Evolutionary conservation across 192 early-diverging fungal genomes (phyloP).

Genomic region (Dissophora ornata): DNA sequence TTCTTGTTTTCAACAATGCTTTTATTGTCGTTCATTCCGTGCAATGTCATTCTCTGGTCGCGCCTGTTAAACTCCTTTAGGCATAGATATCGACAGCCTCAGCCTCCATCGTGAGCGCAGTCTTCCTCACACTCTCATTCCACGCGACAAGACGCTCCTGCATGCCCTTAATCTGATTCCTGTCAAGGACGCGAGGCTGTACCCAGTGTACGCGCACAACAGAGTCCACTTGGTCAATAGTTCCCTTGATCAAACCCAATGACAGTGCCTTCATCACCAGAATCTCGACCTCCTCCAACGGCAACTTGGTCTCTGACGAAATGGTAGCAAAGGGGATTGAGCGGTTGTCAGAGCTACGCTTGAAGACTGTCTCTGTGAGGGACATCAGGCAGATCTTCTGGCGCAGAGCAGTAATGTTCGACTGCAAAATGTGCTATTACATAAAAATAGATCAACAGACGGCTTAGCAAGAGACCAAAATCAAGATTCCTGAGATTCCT

Average conservation of each 20-base stretch:
- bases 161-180: constrained; percentile 88
- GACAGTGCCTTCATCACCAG: constrained; percentile 98
- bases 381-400: constrained; percentile 99
- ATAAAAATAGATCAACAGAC: background rate
- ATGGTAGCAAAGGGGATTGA: constrained; percentile 84
- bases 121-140: constrained; percentile 84
- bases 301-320: constrained; percentile 83
- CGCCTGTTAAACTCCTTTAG: background rate
- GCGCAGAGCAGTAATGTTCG: constrained; percentile 78
- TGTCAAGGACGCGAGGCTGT: constrained; percentile 95
- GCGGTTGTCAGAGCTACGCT: constrained; percentile 79
- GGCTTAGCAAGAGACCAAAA: too few species aligned
- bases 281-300: constrained; percentile 92
- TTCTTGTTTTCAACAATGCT: too few species aligned
- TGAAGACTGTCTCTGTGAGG: constrained; percentile 94
- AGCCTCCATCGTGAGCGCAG: constrained; percentile 74
- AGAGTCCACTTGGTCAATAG: constrained; percentile 95
- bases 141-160: constrained; percentile 85
- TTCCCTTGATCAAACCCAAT: constrained; percentile 90
- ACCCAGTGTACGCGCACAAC: constrained; percentile 95
- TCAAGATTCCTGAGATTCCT: too few species aligned
- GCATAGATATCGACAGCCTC: constrained; percentile 65
- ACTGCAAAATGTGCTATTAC: constrained; percentile 81
- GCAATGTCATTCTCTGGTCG: too few species aligned
- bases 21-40: too few species aligned